These are phyloP conservation scores for Erythrophleum ivorense DNA, from an alignment of 331 rosid genomes.

Conservation along the genomic window DNA sequence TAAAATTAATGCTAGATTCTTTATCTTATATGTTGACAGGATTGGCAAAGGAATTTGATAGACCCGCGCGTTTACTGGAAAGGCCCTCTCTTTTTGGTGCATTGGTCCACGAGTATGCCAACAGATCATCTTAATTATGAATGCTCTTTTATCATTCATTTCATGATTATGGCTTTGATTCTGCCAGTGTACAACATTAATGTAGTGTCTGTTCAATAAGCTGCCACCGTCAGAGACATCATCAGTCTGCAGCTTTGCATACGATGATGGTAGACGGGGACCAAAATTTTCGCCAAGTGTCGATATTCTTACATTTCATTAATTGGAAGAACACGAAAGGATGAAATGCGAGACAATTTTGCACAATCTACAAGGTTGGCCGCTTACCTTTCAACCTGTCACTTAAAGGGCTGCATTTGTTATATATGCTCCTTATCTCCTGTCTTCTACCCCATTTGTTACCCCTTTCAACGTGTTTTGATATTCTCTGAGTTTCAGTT, in stretches of 20 bases:
- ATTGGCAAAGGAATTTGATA: constrained; percentile 77
- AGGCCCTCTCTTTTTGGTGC: constrained; percentile 70
- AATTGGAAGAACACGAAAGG: neutral
- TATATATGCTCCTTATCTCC: neutral
- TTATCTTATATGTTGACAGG: constrained; percentile 50
- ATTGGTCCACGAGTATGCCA: constrained; percentile 87
- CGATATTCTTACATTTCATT: neutral
- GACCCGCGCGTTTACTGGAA: constrained; percentile 74
- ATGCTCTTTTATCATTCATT: neutral
- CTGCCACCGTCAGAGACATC: neutral
- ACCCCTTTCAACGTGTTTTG: neutral
- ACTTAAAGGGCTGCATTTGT: neutral
- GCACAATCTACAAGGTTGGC: neutral
- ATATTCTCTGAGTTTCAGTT: neutral
- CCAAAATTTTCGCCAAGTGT: neutral
- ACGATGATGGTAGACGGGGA: neutral
- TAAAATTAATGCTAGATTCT: no score
- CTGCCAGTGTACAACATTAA: neutral
- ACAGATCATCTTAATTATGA: constrained; percentile 58
- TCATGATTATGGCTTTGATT: constrained; percentile 2
- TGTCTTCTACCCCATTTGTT: neutral
- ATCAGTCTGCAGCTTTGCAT: no score
- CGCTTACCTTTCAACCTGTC: neutral
- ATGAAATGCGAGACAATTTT: neutral
- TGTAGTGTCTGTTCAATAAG: neutral